Base-by-base conservation (phyloP, 179 eudicot species). In the Corrigiola litoralis region DNA sequence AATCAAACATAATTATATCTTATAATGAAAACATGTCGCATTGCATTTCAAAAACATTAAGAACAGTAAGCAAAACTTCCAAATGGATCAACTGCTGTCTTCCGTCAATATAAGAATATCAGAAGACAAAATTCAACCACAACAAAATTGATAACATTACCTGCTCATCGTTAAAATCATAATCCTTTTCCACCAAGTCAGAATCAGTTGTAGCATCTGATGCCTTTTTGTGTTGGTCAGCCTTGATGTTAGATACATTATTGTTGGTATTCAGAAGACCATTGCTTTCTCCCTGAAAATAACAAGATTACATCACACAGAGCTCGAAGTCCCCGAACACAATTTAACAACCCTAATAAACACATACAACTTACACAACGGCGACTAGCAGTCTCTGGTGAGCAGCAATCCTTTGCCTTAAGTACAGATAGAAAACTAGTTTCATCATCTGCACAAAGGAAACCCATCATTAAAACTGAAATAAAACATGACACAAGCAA, bases 341-440 rank as follows among this genome's bases (percentile, higher is more conserved):
- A 64, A 46, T 63, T n/a, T 27, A 75, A 56, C 23, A 53, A 38
- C 11, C 65, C 29, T 16, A 53, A 61, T 46, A 84, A 81, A 82
- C 81, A 81, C 84, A 84, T 77, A 85, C 84, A 87, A 87, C 97
- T 87, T 84, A 95, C 95, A 87, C 70, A 78, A 83, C 76, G 80
- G 63, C 75, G 79, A 81, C 78, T 82, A 65, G 65, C 69, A 40
- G 73, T 58, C 65, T 66, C 71, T 51, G 69, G 68, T 27, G 75
- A 42, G 73, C 63, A 40, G 67, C 56, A 75, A 54, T 36, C 59
- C 56, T 71, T 77, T 42, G 53, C 76, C 61, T 65, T 65, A 53
- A 31, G 29, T 45, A 66, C 72, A 53, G 76, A 57, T 61, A 71
- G 72, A 56, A 41, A 27, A 58, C 74, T 78, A 70, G 64, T 69